A percentile compares a stretch with the other conserved stretches of the same genome.
These are phyloP conservation scores for Phytophthora kernoviae DNA, from an alignment of 352 stramenopile species.

Conservation along the genomic window DNA sequence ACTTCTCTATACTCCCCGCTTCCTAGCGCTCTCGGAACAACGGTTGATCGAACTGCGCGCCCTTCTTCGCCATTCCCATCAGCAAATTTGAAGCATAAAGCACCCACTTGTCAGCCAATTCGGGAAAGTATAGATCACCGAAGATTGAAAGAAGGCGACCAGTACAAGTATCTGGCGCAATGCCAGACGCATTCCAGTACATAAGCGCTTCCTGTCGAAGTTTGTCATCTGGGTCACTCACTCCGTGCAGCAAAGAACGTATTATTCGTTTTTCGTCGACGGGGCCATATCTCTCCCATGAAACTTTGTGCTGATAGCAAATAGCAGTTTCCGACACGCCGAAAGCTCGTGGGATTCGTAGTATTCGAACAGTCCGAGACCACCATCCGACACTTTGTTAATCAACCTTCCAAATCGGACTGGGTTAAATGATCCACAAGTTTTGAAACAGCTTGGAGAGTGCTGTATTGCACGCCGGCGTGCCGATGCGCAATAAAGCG, in stretches of 20 bases:
- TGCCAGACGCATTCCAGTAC: conserved; percentile 51
- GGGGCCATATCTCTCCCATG: conserved; percentile 30
- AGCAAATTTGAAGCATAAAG: conserved; percentile 72
- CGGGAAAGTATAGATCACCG: conserved; percentile 40
- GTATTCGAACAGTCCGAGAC: conserved; percentile 44
- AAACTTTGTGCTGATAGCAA: conserved; percentile 44
- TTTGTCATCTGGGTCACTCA: conserved; percentile 53
- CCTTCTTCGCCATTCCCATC: conserved; percentile 38
- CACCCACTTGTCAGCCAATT: conserved; percentile 67
- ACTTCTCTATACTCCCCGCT: conserved; percentile 52
- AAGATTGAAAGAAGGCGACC: conserved; percentile 65
- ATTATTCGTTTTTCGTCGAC: conserved; percentile 28
- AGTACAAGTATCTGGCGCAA: conserved; percentile 39
- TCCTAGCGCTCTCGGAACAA: conserved; percentile 57
- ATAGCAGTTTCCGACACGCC: conserved; percentile 45
- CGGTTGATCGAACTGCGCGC: conserved; percentile 28
- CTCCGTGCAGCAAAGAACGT: conserved; percentile 46
- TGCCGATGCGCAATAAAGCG: conserved; percentile 66
- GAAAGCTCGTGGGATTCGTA: conserved; percentile 44
- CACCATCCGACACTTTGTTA: conserved; percentile 30
- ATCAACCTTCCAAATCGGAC: conserved; percentile 34
- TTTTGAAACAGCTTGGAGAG: conserved; percentile 44
- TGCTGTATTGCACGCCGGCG: conserved; percentile 46
- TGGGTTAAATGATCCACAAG: conserved; percentile 41
- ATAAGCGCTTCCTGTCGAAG: conserved; percentile 45